A percentile compares a stretch with the other conserved stretches of the same genome.
Conservation (phyloP, 257 asterid genomes). For the Primulina tabacum region DNA sequence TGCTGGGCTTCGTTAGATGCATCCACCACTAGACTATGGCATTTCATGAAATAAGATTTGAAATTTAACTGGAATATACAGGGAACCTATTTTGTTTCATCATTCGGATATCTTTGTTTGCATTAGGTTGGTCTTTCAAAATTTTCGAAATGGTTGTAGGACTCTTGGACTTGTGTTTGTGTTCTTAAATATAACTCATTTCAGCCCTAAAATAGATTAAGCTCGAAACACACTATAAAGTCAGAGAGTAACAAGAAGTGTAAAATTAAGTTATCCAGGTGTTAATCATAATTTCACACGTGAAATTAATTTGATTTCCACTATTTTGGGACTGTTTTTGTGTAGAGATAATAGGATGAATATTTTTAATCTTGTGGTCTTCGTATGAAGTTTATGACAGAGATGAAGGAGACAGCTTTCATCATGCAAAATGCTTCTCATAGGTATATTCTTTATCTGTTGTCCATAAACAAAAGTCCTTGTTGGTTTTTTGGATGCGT, state of each 20-base stretch:
- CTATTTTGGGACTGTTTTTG: conserved; percentile 15
- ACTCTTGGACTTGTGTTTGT: not conserved
- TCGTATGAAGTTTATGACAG: conserved; percentile 84
- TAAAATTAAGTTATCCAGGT: conserved; percentile 2
- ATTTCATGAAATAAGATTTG: not conserved
- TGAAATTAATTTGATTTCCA: conserved; percentile 22
- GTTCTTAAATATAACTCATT: not conserved
- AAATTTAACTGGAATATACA: conserved; percentile 9
- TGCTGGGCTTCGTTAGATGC: not conserved
- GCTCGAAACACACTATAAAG: too few relatives aligned
- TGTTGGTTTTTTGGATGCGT: conserved; percentile 17
- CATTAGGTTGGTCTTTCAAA: not conserved
- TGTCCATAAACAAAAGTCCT: conserved; percentile 16
- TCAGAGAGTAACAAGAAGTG: too few relatives aligned
- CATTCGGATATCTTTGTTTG: not conserved
- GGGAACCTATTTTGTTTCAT: not conserved
- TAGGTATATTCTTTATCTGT: conserved; percentile 40
- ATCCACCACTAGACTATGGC: conserved; percentile 3
- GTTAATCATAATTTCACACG: conserved; percentile 17
- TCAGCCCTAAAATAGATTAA: not conserved
- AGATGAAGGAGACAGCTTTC: conserved; percentile 96
- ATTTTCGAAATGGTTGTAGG: not conserved
- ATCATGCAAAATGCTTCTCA: conserved; percentile 86
- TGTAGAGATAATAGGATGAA: conserved; percentile 19
- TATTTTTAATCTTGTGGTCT: conserved; percentile 8